phyloP scores from a whole-genome alignment of 768 basidiomycete genomes.

The Trametes villosa region DNA sequence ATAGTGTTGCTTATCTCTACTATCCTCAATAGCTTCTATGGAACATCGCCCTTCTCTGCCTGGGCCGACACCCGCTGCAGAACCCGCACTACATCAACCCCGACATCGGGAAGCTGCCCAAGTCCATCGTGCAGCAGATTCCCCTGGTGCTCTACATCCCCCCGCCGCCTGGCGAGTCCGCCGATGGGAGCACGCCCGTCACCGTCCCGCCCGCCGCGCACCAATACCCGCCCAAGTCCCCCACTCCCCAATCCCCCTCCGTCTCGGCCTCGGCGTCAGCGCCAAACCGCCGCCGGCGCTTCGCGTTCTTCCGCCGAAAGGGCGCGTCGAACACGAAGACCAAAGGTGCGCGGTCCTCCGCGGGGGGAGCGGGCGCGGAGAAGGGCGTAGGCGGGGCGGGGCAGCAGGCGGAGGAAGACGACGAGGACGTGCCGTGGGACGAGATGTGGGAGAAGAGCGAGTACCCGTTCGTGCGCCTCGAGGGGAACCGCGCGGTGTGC shows the following conservation, averaged over 20 bases:
- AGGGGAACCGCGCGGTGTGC: constrained; percentile 82
- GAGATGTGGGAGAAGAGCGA: constrained; percentile 77
- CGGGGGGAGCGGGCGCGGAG: constrained; percentile 8
- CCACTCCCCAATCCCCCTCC: constrained; percentile 46
- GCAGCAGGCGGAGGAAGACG: constrained; percentile 34
- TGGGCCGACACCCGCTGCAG: constrained; percentile 81
- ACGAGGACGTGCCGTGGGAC: constrained; percentile 64
- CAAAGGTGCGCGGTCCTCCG: constrained; percentile 27
- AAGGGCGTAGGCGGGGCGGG: constrained; percentile 24
- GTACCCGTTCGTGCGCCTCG: constrained; percentile 81
- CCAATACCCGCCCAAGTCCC: constrained; percentile 49
- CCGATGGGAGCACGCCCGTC: constrained; percentile 35
- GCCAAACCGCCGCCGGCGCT: constrained; percentile 42
- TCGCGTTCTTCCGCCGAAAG: constrained; percentile 50
- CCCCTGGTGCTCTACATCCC: constrained; percentile 88
- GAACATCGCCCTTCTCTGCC: constrained; percentile 77
- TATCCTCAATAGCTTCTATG: constrained; percentile 61
- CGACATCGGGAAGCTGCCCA: constrained; percentile 76
- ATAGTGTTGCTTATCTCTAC: neutral
- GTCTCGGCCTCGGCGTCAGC: constrained; percentile 15
- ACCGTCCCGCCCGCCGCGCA: constrained; percentile 55
- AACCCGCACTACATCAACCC: constrained; percentile 75
- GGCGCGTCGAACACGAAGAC: constrained; percentile 29
- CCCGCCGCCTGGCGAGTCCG: constrained; percentile 59
- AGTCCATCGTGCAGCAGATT: constrained; percentile 73